These are phyloP conservation scores for Glonium stellatum DNA, from an alignment of 495 filamentous ascomycete species.

Conservation along the genomic window DNA sequence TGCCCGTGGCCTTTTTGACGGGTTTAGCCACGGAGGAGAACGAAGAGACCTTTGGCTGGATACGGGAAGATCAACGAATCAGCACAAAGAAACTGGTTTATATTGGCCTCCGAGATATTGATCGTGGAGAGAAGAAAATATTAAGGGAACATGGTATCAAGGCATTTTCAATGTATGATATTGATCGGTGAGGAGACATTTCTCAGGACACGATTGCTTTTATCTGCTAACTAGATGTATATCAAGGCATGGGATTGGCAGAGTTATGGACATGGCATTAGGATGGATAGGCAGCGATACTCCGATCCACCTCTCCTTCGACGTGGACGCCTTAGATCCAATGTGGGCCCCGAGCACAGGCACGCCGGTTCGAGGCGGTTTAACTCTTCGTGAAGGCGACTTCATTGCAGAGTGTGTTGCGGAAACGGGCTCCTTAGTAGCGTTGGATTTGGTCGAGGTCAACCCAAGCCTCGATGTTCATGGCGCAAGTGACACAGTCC, in stretches of 20 bases:
- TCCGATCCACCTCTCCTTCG: constrained; percentile 93
- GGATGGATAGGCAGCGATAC: constrained; percentile 90
- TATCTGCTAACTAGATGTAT: constrained; percentile 8
- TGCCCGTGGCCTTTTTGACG: constrained; percentile 91
- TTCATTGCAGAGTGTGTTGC: constrained; percentile 97
- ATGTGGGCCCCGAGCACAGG: constrained; percentile 94
- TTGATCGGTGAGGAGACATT: constrained; percentile 59
- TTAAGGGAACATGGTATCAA: constrained; percentile 82
- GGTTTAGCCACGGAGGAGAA: constrained; percentile 67
- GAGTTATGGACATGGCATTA: constrained; percentile 94
- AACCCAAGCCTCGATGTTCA: constrained; percentile 76
- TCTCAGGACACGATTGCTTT: too few species aligned
- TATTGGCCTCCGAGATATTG: constrained; percentile 91
- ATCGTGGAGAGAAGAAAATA: constrained; percentile 82
- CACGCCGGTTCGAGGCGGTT: constrained; percentile 87
- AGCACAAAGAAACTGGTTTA: constrained; percentile 88
- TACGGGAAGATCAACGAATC: constrained; percentile 56
- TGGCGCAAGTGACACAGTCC: constrained; percentile 79
- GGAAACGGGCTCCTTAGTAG: constrained; percentile 82
- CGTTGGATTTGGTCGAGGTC: constrained; percentile 93
- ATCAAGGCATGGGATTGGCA: constrained; percentile 77
- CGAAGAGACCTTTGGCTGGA: constrained; percentile 80
- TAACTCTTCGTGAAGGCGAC: constrained; percentile 93
- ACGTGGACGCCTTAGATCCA: constrained; percentile 94
- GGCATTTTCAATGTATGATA: constrained; percentile 97